Percentiles rank a stretch among this genome's conserved stretches.
phyloP scores from a whole-genome alignment of 495 filamentous ascomycete species.

The Melanomma pulvis-pyrius region DNA sequence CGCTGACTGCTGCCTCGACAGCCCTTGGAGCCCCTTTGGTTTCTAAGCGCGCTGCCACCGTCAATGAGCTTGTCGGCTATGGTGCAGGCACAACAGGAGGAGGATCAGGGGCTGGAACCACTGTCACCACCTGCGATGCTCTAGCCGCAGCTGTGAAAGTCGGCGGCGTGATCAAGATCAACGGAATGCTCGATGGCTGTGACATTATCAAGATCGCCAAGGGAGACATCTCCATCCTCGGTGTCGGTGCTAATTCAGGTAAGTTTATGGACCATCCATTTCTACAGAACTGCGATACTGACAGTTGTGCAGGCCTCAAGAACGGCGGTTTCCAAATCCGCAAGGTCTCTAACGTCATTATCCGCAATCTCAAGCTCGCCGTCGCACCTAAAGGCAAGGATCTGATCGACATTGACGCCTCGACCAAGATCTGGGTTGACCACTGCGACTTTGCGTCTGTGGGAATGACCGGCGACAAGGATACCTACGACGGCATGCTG shows the following conservation, averaged over 20 bases:
- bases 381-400: conserved; percentile 1
- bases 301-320: not conserved
- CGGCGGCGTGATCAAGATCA: conserved; percentile 19
- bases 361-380: conserved; percentile 8
- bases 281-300: not conserved
- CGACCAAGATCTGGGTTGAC: conserved; percentile 15
- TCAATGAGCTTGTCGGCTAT: conserved; percentile 10
- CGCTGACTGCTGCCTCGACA: not conserved
- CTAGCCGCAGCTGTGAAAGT: conserved; percentile 1
- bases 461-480: conserved; percentile 4
- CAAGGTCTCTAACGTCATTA: conserved; percentile 6
- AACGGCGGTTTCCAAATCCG: conserved; percentile 6
- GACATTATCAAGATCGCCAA: not conserved
- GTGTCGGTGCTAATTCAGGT: conserved; percentile 6
- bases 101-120: conserved; percentile 5
- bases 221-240: conserved; percentile 9
- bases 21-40: not conserved
- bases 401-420: conserved; percentile 9
- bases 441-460: conserved; percentile 1
- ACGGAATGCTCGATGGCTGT: conserved; percentile 5
- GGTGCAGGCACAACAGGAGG: conserved; percentile 12
- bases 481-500: conserved; percentile 11
- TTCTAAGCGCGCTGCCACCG: conserved; percentile 1
- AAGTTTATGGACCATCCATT: not conserved
- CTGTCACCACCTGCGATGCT: conserved; percentile 7